Evolutionary conservation across 495 filamentous ascomycete genomes (phyloP).

Genomic region (Daldinia grandis): DNA sequence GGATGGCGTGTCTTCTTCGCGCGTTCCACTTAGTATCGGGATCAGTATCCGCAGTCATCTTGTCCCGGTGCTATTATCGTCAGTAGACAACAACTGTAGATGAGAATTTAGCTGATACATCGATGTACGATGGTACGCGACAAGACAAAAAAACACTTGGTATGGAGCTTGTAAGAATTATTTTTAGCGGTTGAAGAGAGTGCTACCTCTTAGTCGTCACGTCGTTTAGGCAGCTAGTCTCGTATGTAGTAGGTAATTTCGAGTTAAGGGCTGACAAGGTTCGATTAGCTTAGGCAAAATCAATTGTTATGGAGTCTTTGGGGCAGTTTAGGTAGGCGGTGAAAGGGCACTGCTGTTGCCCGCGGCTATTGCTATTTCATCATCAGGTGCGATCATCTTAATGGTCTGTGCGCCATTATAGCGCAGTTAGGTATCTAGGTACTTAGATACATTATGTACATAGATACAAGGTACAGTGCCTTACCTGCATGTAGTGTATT

Average conservation of each 20-base stretch:
- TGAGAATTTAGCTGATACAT: conserved; percentile 21
- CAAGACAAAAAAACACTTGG: conserved; percentile 6
- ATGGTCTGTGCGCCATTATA: not conserved
- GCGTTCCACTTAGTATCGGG: conserved; percentile 51
- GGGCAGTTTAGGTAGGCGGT: conserved; percentile 38
- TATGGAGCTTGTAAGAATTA: conserved; percentile 29
- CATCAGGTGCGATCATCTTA: not conserved
- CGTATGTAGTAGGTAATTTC: conserved; percentile 14
- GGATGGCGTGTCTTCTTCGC: conserved; percentile 55
- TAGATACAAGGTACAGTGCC: not conserved
- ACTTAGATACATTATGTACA: not conserved
- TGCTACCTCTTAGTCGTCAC: not conserved
- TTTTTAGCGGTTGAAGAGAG: conserved; percentile 29
- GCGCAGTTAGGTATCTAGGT: not conserved
- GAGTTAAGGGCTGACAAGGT: conserved; percentile 25
- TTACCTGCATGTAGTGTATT: too few species aligned
- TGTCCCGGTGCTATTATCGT: conserved; percentile 24
- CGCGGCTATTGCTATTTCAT: conserved; percentile 17
- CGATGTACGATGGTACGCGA: conserved; percentile 7
- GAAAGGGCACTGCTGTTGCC: conserved; percentile 7
- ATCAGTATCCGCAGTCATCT: conserved; percentile 39
- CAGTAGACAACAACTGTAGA: conserved; percentile 4
- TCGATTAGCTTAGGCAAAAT: conserved; percentile 17
- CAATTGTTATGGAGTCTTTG: conserved; percentile 15
- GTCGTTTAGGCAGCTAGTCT: conserved; percentile 31